These are phyloP conservation scores for Spiraea crenata DNA, from an alignment of 331 rosid species.

Conservation along the genomic window DNA sequence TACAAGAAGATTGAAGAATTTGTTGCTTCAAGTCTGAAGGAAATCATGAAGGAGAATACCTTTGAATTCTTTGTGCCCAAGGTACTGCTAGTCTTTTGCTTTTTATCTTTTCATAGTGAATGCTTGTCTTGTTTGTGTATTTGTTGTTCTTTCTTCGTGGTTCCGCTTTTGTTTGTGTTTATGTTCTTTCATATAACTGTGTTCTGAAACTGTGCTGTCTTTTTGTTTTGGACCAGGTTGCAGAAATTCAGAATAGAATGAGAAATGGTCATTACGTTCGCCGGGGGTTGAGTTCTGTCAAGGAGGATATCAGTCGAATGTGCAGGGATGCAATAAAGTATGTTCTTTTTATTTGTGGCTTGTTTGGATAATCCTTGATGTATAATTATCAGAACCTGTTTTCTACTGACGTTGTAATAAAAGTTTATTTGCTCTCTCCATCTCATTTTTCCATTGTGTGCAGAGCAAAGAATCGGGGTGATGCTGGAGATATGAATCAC, in stretches of 20 bases:
- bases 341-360: conserved; percentile 18
- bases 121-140: background rate
- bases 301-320: conserved; percentile 92
- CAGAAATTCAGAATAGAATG: conserved; percentile 88
- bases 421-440: conserved; percentile 7
- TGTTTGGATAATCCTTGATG: background rate
- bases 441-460: conserved; percentile 13
- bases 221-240: conserved; percentile 55
- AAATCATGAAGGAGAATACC: conserved; percentile 82
- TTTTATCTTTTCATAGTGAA: conserved; percentile 6
- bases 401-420: background rate
- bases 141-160: background rate
- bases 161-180: conserved; percentile 12
- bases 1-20: conserved; percentile 91
- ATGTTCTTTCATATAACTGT: background rate
- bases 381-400: background rate
- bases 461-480: conserved; percentile 86
- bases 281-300: conserved; percentile 83
- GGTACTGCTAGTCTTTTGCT: conserved; percentile 40
- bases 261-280: conserved; percentile 78
- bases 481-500: conserved; percentile 68
- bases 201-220: background rate
- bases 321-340: conserved; percentile 98
- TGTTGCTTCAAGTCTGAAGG: conserved; percentile 81
- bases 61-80: conserved; percentile 85